Base-by-base conservation (phyloP, 768 basidiomycete species). In the Russula sp. region DNA sequence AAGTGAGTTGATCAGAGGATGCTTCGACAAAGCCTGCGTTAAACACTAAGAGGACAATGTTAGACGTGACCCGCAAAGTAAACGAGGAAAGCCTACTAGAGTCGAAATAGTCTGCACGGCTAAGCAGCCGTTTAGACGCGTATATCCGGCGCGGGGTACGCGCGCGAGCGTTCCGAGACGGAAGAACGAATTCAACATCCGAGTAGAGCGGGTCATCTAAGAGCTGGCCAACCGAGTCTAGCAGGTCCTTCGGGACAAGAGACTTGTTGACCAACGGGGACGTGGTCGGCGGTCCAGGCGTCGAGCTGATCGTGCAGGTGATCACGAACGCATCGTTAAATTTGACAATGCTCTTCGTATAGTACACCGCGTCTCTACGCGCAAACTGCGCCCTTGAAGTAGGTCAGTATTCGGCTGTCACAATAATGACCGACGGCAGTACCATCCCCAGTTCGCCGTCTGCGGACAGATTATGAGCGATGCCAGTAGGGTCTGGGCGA, bases 371-470 rank as follows among this genome's bases (percentile, higher is more conserved):
- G 63, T 94, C 90, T 68, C 91, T 78, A 60, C 82, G 82, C 44
- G 89, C 84, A 72, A 94, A 94, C 71, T 90, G 87, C 0, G 88
- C 85, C 88, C 86, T 88, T 55, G 4, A 27, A 57, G 32, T 39
- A 42, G 22, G 48, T 66, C 53, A 66, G 54, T 35, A 34, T 31
- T 34, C 22, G 11, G 48, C 18, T 34, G 37, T 44, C 51, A 55
- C n/a, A 50, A 62, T 27, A n/a, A 44, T 18, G 51, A 34, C 49
- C 22, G 27, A 54, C 44, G 50, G 31, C 54, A 53, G 49, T 80
- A 88, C 89, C 91, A 94, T 73, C 89, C 90, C 91, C 90, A 92
- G 69, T 92, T 93, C 34, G 88, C 87, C 13, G 90, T 87, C 86
- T 89, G 61, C 27, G 40, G 20, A 47, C 11, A 27, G 27, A 2